Base-by-base conservation (phyloP, 805 yeast species). In the Candida maris region DNA sequence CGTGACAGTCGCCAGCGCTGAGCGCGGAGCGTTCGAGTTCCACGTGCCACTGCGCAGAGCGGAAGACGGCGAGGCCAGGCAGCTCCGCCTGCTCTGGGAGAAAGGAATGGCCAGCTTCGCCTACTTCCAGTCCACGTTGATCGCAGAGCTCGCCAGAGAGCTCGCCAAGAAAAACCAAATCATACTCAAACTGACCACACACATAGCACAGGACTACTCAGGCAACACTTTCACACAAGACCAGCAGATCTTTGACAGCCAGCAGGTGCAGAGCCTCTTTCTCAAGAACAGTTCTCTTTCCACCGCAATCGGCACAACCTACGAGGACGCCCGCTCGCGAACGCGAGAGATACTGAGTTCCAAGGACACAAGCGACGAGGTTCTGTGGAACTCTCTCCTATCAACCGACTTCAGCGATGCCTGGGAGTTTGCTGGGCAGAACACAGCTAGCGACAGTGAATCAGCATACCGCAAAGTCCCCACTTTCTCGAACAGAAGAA, bases 101-200 rank as follows among this genome's bases (percentile, higher is more conserved):
- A 27, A 17, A 5, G 31, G 23, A 5, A 23, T 49, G 21, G 30
- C 39, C 6, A 41, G 32, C 5, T 36, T 37, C 18, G 37, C 43
- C 19, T 39, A 34, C 24, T 20, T 39, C 14, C 46, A 46, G 34
- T 26, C 49, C 6, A 22, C 13, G 6, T 35, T 51, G 14, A 21
- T 39, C 1, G 6, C 39, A 10, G 32, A 35, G 18, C 33, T 45
- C 6, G 32, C 45, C 3, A 39, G 35, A 5, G 53, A 51, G 19
- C 25, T 51, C 18, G 32, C 35, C 15, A 40, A 32, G 19, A 51
- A 51, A 27, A 49, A 49, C 32, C 51, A 45, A 34, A 44, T 49
- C 28, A 51, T 51, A 5, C 35, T 49, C 13, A 48, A 49, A 31
- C 39, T 51, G 21, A 45, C 52, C 4, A 42, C 51, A 2, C 39